phyloP scores from a whole-genome alignment of 176 grass and related monocot genomes.

The Avena insularis region DNA sequence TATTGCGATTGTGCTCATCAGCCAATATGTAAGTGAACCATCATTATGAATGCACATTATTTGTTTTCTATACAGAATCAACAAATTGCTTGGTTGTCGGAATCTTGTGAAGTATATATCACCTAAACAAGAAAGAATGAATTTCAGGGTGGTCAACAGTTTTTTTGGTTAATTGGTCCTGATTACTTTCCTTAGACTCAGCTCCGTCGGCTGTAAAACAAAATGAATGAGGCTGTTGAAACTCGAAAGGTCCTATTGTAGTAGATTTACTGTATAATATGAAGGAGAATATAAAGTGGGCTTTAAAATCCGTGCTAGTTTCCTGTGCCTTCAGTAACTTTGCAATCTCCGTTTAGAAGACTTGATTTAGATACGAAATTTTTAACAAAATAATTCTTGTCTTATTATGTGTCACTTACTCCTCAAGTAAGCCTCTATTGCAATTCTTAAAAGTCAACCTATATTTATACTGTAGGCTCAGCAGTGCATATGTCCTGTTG shows the following conservation, averaged over 20 bases:
- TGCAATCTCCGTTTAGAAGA: constrained; percentile 1
- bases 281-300: not conserved
- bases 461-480: not conserved
- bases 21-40: constrained; percentile 79
- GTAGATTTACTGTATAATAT: not conserved
- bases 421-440: not conserved
- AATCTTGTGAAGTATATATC: not conserved
- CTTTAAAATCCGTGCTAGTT: not conserved
- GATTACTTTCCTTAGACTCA: not conserved
- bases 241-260: not conserved
- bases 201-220: constrained; percentile 16
- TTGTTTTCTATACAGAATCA: constrained; percentile 4
- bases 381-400: not conserved
- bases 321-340: constrained; percentile 7
- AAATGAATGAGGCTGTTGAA: constrained; percentile 8
- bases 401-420: not conserved
- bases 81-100: not conserved
- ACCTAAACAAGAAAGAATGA: not conserved
- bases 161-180: not conserved
- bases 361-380: not conserved
- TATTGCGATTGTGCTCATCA: constrained; percentile 80
- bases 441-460: not conserved
- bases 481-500: not conserved
- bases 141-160: not conserved
- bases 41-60: not conserved